Evolutionary conservation across 2,329 filamentous ascomycete genomes (phyloP).

Genomic region (Clarireedia sp.): DNA sequence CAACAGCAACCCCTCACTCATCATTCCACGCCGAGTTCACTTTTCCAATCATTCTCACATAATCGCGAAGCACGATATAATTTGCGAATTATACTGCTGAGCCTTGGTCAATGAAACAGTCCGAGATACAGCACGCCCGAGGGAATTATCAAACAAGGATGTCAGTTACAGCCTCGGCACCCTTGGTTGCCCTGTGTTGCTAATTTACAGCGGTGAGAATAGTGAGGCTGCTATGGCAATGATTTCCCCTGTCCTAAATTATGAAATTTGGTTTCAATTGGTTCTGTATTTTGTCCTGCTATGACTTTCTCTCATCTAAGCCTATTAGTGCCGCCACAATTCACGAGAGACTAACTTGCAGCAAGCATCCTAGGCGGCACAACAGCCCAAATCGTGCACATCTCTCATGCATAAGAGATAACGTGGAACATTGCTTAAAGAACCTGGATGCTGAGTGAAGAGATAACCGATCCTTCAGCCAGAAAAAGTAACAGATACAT

Average conservation of each 20-base stretch:
- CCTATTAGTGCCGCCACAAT: not conserved
- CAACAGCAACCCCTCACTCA: not conserved
- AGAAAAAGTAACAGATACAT: not conserved
- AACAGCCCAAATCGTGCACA: not conserved
- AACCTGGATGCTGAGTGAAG: not conserved
- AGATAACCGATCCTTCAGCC: not conserved
- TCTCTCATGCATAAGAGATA: not conserved
- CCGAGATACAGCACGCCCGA: not conserved
- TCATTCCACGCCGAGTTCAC: not conserved
- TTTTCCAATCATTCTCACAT: not conserved
- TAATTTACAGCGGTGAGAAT: slow-evolving; percentile 6
- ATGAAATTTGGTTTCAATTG: not conserved
- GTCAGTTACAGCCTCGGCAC: slow-evolving; percentile 2
- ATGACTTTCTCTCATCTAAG: slow-evolving; percentile 1
- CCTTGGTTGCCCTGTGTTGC: slow-evolving; percentile 3
- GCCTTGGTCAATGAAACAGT: not conserved
- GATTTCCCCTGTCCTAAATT: not conserved
- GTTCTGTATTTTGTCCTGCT: not conserved
- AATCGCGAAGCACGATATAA: not conserved
- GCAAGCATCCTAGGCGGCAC: not conserved
- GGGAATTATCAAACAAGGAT: not conserved
- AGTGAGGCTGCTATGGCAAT: slow-evolving; percentile 7
- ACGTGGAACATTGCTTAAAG: not conserved
- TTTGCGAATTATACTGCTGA: no score
- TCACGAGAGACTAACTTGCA: not conserved